Evolutionary conservation across 2,329 filamentous ascomycete species (phyloP), one percentile per base, ranked within the genome.

Genomic region (Calonectria henricotiae): DNA sequence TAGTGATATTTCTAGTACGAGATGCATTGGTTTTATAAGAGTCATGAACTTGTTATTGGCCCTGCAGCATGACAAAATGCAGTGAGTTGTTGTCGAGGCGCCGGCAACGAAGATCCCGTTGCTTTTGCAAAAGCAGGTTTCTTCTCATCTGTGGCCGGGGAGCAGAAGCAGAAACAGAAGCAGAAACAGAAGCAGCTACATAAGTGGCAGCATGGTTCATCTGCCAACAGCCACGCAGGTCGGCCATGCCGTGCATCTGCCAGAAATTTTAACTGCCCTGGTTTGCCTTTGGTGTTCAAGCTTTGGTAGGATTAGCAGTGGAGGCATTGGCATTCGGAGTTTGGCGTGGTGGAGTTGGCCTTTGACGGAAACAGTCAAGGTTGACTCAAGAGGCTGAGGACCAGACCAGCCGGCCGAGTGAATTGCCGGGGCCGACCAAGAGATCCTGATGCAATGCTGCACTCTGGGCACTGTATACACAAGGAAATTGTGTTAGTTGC

Each of bases 341-440:
- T 55, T 61, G 58, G 65, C 55, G 63, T 46, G 41, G 63, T 66
- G 63, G 63, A 66, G 60, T 46, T 58, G 55, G 46, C 39, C 55
- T 23, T 63, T 39, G 62, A 69, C 67, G 67, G 46, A 69, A 69
- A 41, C 37, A 65, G 67, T 51, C 67, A 65, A 69, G 67, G 37
- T 65, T 51, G 35, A 27, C 17, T 51, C 43, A 39, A 61, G 62
- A 65, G 62, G 67, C 67, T 69, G 62, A 62, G 51, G 54, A 49
- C 54, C 67, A 65, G 54, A 49, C 44, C 62, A 47, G 54, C 58
- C 65, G 67, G 54, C 60, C 66, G 62, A 65, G 67, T 65, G 67
- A 69, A 69, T 25, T 55, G 62, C 54, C 67, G 62, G 67, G 67
- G 67, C 67, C 67, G 67, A 65, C 37, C 37, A 47, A 23, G 37